A percentile compares a stretch with the other conserved stretches of the same genome.
phyloP scores from a whole-genome alignment of 2,329 filamentous ascomycete genomes.

The Lachnellula subtilissima region DNA sequence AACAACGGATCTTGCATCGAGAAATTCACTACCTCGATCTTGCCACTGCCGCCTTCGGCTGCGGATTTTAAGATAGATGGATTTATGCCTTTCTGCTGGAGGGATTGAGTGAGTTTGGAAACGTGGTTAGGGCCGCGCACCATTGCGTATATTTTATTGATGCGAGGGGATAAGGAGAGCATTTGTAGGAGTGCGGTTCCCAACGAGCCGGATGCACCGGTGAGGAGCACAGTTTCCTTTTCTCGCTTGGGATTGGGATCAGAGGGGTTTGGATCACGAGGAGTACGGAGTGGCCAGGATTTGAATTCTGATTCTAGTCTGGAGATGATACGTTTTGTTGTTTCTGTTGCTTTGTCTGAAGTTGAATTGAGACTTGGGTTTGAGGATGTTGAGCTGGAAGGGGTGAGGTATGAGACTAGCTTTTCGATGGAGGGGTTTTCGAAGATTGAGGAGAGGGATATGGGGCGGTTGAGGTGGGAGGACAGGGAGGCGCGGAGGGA shows the following conservation, averaged over 20 bases:
- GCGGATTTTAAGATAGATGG: conserved; percentile 13
- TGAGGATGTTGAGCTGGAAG: background rate
- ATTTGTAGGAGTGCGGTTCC: conserved; percentile 23
- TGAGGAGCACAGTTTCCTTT: conserved; percentile 23
- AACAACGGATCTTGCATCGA: conserved; percentile 28
- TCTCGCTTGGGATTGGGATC: background rate
- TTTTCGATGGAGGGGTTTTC: conserved; percentile 27
- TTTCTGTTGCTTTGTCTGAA: conserved; percentile 9
- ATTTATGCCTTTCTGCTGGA: conserved; percentile 17
- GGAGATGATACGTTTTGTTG: conserved; percentile 20
- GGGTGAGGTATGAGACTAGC: conserved; percentile 10
- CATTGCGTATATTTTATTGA: conserved; percentile 25
- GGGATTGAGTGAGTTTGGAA: conserved; percentile 12
- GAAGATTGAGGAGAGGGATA: conserved; percentile 29
- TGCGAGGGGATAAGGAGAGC: conserved; percentile 13
- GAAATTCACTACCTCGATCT: conserved; percentile 25
- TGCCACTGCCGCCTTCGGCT: conserved; percentile 7
- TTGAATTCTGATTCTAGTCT: conserved; percentile 22
- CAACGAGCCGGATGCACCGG: conserved; percentile 25
- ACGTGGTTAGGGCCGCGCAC: conserved; percentile 19
- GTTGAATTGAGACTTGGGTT: background rate
- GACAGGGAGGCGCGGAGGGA: conserved; percentile 23
- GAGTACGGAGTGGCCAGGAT: conserved; percentile 17
- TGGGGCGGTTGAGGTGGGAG: conserved; percentile 16
- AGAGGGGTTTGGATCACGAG: background rate